phyloP scores from a whole-genome alignment of 2,329 filamentous ascomycete species.

The Sclerotinia trifoliorum region DNA sequence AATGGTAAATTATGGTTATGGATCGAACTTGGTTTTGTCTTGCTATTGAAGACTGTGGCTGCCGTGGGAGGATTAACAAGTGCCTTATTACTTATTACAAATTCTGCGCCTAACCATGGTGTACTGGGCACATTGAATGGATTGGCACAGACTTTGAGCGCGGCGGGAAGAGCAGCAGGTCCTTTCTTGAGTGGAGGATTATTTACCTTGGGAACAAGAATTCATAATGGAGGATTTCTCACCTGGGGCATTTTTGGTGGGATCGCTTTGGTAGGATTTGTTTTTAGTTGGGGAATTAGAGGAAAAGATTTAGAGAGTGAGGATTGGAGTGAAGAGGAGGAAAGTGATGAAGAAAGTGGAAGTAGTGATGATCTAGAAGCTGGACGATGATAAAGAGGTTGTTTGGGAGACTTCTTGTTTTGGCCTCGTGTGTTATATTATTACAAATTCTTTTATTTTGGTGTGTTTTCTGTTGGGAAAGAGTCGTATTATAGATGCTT shows the following conservation, averaged over 20 bases:
- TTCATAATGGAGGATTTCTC: constrained; percentile 78
- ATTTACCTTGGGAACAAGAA: constrained; percentile 73
- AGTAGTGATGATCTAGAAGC: background rate
- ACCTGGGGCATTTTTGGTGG: constrained; percentile 87
- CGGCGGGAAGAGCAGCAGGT: constrained; percentile 82
- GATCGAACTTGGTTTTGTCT: constrained; percentile 72
- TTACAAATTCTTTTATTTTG: background rate
- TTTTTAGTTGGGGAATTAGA: constrained; percentile 75
- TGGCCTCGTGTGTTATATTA: background rate
- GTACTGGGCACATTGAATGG: constrained; percentile 90
- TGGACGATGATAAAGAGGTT: background rate
- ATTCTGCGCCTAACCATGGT: constrained; percentile 81
- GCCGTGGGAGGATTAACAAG: constrained; percentile 89
- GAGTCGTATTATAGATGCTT: too few species aligned
- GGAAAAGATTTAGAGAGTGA: constrained; percentile 61
- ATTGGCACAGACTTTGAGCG: constrained; percentile 88
- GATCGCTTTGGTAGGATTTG: constrained; percentile 75
- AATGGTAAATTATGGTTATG: constrained; percentile 71
- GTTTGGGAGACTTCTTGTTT: background rate
- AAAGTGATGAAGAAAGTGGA: constrained; percentile 32
- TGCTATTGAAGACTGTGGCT: constrained; percentile 87
- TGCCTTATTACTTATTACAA: constrained; percentile 92
- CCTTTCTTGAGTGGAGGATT: constrained; percentile 85
- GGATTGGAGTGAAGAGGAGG: constrained; percentile 29
- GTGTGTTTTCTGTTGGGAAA: background rate